Percentiles rank a stretch among this genome's conserved stretches.
Evolutionary conservation across 768 basidiomycete genomes (phyloP).

Genomic region (Boletus subcaerulescens): DNA sequence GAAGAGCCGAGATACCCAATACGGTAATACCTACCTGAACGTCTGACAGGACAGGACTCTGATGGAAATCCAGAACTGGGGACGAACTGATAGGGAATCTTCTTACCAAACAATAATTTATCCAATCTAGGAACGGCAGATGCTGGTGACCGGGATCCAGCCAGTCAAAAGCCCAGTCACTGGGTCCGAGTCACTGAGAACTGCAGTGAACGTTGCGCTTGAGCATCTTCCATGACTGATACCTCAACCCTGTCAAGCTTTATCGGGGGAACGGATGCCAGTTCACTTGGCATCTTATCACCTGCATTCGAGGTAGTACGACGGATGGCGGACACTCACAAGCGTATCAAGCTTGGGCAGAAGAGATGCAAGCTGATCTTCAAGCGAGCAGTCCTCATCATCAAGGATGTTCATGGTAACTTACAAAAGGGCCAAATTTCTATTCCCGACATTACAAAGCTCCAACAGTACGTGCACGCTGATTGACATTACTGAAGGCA

Average conservation of each 20-base stretch:
- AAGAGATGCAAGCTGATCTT: constrained; percentile 2
- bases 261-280: neutral
- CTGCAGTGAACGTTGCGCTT: too few relatives aligned
- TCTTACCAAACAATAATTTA: too few relatives aligned
- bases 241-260: neutral
- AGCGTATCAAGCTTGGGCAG: neutral
- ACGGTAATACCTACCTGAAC: too few relatives aligned
- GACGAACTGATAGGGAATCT: too few relatives aligned
- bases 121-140: too few relatives aligned
- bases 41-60: too few relatives aligned
- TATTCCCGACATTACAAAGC: neutral
- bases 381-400: neutral
- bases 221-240: neutral
- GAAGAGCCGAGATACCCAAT: too few relatives aligned
- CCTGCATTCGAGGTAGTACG: neutral
- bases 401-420: neutral
- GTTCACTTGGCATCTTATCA: neutral
- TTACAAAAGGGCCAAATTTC: neutral
- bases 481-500: too few relatives aligned
- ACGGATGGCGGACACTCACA: neutral
- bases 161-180: too few relatives aligned
- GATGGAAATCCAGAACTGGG: too few relatives aligned
- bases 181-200: too few relatives aligned
- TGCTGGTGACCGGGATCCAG: too few relatives aligned
- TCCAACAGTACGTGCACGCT: neutral